phyloP scores from a whole-genome alignment of 805 yeast genomes.

The Blastobotrys muscicola region DNA sequence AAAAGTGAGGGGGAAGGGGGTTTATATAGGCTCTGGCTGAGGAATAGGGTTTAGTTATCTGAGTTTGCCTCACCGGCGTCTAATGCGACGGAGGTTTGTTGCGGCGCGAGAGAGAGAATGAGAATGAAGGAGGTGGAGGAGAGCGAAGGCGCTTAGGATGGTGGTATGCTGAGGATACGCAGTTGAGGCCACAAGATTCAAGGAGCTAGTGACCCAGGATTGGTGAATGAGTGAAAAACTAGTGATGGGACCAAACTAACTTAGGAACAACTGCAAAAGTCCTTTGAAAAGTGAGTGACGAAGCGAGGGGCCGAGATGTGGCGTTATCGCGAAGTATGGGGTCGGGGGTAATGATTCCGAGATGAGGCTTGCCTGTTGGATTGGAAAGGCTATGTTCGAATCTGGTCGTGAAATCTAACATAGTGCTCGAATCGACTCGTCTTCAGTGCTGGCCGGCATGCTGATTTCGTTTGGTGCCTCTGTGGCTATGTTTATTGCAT shows the following conservation, averaged over 20 bases:
- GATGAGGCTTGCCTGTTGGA: too few species aligned
- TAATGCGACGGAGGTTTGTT: too few species aligned
- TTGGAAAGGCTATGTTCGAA: too few species aligned
- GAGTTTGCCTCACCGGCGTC: too few species aligned
- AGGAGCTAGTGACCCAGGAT: too few species aligned
- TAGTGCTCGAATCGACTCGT: slow-evolving; percentile 21
- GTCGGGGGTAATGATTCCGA: too few species aligned
- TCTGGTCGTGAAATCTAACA: background rate
- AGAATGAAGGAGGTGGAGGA: too few species aligned
- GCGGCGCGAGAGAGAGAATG: too few species aligned
- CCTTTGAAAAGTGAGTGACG: slow-evolving; percentile 1
- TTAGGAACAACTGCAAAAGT: slow-evolving; percentile 1
- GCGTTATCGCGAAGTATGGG: background rate
- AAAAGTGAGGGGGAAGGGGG: background rate
- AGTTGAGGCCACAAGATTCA: too few species aligned
- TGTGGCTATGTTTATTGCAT: slow-evolving; percentile 16
- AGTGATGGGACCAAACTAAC: background rate
- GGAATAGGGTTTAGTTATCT: too few species aligned
- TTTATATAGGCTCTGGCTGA: background rate
- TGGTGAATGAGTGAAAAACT: background rate
- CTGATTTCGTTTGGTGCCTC: slow-evolving; percentile 28
- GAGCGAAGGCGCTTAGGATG: too few species aligned
- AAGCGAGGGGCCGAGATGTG: background rate
- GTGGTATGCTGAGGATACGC: too few species aligned
- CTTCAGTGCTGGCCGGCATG: slow-evolving; percentile 30